Base-by-base conservation (phyloP, 176 grass and related monocot species). In the Triticum turgidum region DNA sequence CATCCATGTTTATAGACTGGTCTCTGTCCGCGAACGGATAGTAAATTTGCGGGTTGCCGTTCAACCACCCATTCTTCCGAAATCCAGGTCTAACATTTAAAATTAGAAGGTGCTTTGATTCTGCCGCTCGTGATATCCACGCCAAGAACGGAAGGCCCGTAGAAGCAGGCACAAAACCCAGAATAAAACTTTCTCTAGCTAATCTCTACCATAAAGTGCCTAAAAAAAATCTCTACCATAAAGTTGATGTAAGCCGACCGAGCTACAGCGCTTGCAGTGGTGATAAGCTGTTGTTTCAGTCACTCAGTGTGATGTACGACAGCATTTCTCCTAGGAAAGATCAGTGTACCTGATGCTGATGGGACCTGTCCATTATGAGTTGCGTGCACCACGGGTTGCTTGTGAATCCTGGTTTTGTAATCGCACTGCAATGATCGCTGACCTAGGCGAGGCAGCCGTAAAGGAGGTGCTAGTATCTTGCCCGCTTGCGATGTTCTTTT, bases 61-160 rank as follows among this genome's bases (percentile, higher is more conserved):
- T 30, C 29, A 30, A 30, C 25, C 96, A 98, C 91, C 83, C 91
- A 61, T 98, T 98, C 89, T 95, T 98, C 80, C 65, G 45, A 63
- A 72, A 79, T 35, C 69, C 88, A 68, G 83, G 76, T 11, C 78
- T 87, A 68, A 84, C 79, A 84, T 87, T 87, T 56, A 85, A n/a
- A 22, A 58, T 34, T 66, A 45, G 78, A 63, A 63, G 15, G 80
- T 82, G 84, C 17, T 54, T 86, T 41, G 80, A 56, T 35, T 76
- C 34, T 17, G 20, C 54, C 84, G 32, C 20, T 58, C 34, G 65
- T 49, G 12, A 15, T 49, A 13, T 49, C 61, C 8, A 79, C 73
- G 52, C 10, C 56, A 20, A 64, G 73, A 85, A 64, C 38, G 34
- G 44, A 76, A 79, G 13, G 79, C 33, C 13, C 47, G 1, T 13